Evolutionary conservation across 352 stramenopile species (phyloP), one percentile per base, ranked within the genome.

Genomic region (Phytophthora syringae): DNA sequence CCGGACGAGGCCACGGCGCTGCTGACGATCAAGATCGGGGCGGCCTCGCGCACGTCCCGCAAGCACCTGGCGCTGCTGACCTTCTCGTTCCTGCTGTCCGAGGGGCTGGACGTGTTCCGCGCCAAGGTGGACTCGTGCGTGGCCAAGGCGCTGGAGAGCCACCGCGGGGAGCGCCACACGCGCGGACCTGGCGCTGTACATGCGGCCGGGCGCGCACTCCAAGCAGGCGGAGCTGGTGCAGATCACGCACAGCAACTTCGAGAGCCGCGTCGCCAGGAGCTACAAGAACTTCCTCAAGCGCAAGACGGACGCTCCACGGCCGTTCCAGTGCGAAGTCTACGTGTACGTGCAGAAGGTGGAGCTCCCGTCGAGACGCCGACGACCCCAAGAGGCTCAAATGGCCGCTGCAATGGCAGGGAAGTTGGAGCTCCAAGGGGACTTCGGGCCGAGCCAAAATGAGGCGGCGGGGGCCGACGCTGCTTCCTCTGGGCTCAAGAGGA

Each of bases 281-380:
- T 92, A 89, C 67, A 81, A 79, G 43, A 94, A 94, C 44, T 92
- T 84, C 53, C 77, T 94, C 60, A 92, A 92, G 70, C 78, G 80
- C 59, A 91, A 90, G 61, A 64, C 69, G 22, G 47, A 64, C 20
- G 70, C n/a, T n/a, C n/a, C n/a, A n/a, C n/a, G 70, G 16, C 66
- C 63, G n/a, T 92, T 90, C 56, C 77, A 89, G 60, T 94, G 82
- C 61, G 83, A 89, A 25, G 70, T 92, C 39, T 78, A 90, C 64
- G 85, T 80, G 44, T 94, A 90, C 52, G 84, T 94, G 18, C 80
- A 79, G 51, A 92, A 92, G 50, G 72, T 87, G 22, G 66, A 49
- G 18, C 64, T 52, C 18, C 54, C 66, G 6, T 43, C 42, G 2
- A 64, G 52, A 50, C 74, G 60, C 37, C 51, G 67, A 22, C 56